A percentile compares a stretch with the other conserved stretches of the same genome.
phyloP scores from a whole-genome alignment of 345 rosid genomes.

The Murraya paniculata region DNA sequence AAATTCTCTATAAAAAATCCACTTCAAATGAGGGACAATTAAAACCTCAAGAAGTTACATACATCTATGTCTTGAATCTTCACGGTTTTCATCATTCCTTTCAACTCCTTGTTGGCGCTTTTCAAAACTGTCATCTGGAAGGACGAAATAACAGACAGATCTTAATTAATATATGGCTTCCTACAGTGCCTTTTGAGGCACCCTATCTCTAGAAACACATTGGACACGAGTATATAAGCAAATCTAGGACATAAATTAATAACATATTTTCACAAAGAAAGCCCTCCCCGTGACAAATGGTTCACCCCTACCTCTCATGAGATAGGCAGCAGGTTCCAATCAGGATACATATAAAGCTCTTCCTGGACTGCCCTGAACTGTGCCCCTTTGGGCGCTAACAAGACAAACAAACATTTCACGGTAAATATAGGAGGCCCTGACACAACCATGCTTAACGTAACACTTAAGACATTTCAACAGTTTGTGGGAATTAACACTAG shows the following conservation, averaged over 20 bases:
- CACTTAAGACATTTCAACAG: not conserved
- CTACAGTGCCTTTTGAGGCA: conserved; percentile 7
- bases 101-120: conserved; percentile 96
- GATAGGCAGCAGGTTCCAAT: conserved; percentile 56
- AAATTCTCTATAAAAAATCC: conserved; percentile 1
- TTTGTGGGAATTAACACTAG: not conserved
- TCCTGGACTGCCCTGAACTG: conserved; percentile 37
- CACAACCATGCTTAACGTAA: not conserved
- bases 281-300: conserved; percentile 23
- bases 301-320: conserved; percentile 44
- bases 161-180: not conserved
- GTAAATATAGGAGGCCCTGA: conserved; percentile 21
- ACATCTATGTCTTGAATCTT: conserved; percentile 97
- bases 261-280: conserved; percentile 5
- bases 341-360: conserved; percentile 34
- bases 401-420: conserved; percentile 28
- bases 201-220: not conserved
- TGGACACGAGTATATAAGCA: not conserved
- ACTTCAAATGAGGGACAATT: not conserved
- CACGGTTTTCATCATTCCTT: conserved; percentile 99
- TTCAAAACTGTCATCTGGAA: conserved; percentile 85
- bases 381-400: conserved; percentile 37
- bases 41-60: conserved; percentile 20
- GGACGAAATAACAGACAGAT: conserved; percentile 14
- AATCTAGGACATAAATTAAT: conserved; percentile 6